Conservation (phyloP, 164 flowering plant genomes). For the Liriodendron chinense region DNA sequence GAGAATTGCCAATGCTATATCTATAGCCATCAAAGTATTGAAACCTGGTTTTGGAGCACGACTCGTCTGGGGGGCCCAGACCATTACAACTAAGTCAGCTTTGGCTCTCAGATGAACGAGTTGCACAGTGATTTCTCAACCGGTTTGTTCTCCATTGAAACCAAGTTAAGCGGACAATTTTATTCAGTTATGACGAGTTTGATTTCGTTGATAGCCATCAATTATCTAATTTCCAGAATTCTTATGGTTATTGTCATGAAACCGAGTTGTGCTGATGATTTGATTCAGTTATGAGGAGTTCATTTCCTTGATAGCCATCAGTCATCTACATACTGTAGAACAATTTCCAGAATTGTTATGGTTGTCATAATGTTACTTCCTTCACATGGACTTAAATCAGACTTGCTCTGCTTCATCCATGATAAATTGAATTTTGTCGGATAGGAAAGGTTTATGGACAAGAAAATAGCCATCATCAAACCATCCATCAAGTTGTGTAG, state of each 20-base stretch:
- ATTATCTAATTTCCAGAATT: too few relatives aligned
- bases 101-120: not conserved
- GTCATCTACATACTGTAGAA: not conserved
- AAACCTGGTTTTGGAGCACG: too few relatives aligned
- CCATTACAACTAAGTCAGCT: not conserved
- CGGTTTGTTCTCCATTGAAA: not conserved
- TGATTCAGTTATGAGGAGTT: not conserved
- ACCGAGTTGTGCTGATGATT: not conserved
- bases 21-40: too few relatives aligned
- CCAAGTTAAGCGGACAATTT: not conserved
- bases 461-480: not conserved
- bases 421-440: not conserved
- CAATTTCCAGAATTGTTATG: not conserved
- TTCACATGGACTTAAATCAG: not conserved
- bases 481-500: not conserved
- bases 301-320: not conserved
- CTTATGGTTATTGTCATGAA: not conserved
- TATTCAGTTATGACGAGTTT: not conserved
- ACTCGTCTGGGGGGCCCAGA: not conserved
- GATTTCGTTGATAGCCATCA: not conserved
- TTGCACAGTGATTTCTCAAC: too few relatives aligned
- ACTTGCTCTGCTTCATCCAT: not conserved
- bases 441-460: not conserved
- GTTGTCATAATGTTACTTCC: not conserved
- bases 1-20: not conserved